These are phyloP conservation scores for Pleurotus citrinopileatus DNA, from an alignment of 768 basidiomycete species.

Conservation along the genomic window DNA sequence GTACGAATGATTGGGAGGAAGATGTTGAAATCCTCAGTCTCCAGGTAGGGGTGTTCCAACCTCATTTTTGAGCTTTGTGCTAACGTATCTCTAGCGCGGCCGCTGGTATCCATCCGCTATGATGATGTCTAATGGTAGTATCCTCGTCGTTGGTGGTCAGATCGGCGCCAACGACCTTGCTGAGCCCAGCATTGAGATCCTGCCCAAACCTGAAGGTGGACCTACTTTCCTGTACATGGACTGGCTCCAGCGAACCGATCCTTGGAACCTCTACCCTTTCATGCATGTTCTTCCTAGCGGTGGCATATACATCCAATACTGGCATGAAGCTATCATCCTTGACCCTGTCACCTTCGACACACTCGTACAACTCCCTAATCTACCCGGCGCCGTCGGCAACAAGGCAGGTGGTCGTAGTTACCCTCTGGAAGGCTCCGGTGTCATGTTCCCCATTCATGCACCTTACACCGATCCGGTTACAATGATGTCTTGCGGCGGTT, in stretches of 20 bases:
- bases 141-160: constrained; percentile 76
- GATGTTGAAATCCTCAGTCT: constrained; percentile 51
- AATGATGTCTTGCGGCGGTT: constrained; percentile 77
- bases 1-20: constrained; percentile 81
- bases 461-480: constrained; percentile 73
- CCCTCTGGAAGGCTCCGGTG: constrained; percentile 4
- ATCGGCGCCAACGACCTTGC: constrained; percentile 62
- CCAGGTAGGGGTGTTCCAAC: constrained; percentile 44
- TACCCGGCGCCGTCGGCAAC: constrained; percentile 70
- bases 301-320: constrained; percentile 59
- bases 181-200: constrained; percentile 66
- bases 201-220: constrained; percentile 66
- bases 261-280: constrained; percentile 81
- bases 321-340: constrained; percentile 77
- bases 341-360: constrained; percentile 66
- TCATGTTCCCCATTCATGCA: constrained; percentile 27
- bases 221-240: constrained; percentile 57
- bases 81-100: constrained; percentile 35
- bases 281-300: constrained; percentile 66
- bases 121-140: constrained; percentile 68
- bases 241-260: constrained; percentile 69
- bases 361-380: constrained; percentile 50
- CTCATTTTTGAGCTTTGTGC: not conserved
- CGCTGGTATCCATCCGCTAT: constrained; percentile 76
- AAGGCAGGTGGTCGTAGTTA: constrained; percentile 18